Evolutionary conservation across 805 yeast species (phyloP).

Genomic region (Kregervanrija delftensis): DNA sequence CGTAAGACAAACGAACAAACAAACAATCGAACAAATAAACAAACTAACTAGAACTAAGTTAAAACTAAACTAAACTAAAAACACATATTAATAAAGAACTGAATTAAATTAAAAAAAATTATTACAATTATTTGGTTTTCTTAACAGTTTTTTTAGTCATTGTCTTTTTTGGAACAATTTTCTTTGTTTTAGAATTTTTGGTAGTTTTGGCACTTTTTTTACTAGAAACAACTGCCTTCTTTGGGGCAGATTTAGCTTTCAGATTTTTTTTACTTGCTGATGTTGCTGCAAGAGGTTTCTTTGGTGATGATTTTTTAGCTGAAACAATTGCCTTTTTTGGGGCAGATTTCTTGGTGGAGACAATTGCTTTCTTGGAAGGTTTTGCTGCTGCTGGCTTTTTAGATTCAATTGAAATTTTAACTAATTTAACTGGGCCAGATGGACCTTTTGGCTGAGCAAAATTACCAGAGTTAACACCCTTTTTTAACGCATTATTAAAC

Average conservation of each 20-base stretch:
- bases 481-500: conserved; percentile 72
- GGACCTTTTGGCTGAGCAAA: conserved; percentile 86
- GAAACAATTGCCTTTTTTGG: conserved; percentile 17
- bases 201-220: conserved; percentile 17
- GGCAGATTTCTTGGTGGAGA: conserved; percentile 22
- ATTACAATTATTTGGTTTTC: conserved; percentile 12
- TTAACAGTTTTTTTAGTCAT: conserved; percentile 15
- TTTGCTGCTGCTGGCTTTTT: conserved; percentile 26
- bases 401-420: conserved; percentile 31
- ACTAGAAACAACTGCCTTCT: conserved; percentile 24
- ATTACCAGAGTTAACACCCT: conserved; percentile 72
- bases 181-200: conserved; percentile 18
- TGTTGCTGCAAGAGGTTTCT: conserved; percentile 14
- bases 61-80: background rate
- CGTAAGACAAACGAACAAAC: conserved; percentile 1
- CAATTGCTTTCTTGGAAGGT: conserved; percentile 20
- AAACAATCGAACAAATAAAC: background rate
- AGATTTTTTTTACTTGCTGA: background rate
- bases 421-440: conserved; percentile 74
- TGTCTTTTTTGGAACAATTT: conserved; percentile 25
- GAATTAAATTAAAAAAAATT: conserved; percentile 1
- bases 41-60: background rate
- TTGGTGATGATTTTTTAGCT: conserved; percentile 13
- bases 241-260: conserved; percentile 12
- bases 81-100: conserved; percentile 2